phyloP scores from a whole-genome alignment of 108 stramenopile genomes.

The Nannochloropsis granulata region DNA sequence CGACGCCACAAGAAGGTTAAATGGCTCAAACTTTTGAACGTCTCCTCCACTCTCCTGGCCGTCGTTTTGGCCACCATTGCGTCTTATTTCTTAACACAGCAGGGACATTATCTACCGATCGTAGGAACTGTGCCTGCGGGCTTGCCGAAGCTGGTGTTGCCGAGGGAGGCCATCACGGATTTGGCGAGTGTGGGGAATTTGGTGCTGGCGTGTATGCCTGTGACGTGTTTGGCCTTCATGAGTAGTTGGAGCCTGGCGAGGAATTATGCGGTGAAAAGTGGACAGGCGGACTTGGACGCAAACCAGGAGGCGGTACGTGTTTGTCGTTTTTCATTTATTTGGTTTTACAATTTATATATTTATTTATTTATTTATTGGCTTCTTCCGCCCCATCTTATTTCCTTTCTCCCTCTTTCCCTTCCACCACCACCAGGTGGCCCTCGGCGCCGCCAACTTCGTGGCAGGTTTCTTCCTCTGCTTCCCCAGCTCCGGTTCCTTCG shows the following conservation, averaged over 20 bases:
- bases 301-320: conserved; percentile 5
- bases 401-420: background rate
- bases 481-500: conserved; percentile 3
- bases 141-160: background rate
- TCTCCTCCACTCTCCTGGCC: background rate
- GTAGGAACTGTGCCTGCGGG: background rate
- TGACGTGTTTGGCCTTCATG: conserved; percentile 4
- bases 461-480: conserved; percentile 4
- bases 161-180: background rate
- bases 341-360: background rate
- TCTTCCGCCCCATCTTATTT: background rate
- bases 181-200: background rate
- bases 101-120: background rate
- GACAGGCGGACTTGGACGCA: conserved; percentile 1
- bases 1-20: background rate
- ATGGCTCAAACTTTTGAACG: background rate
- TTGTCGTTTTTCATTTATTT: background rate
- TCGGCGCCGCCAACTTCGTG: conserved; percentile 8
- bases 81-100: background rate
- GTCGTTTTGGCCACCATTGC: background rate
- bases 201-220: background rate
- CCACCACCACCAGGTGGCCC: background rate
- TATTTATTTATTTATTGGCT: background rate
- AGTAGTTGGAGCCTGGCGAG: background rate
- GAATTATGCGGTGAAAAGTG: background rate